Evolutionary conservation across 2,329 filamentous ascomycete species (phyloP), one percentile per base, ranked within the genome.

Genomic region (Cercospora sojina): DNA sequence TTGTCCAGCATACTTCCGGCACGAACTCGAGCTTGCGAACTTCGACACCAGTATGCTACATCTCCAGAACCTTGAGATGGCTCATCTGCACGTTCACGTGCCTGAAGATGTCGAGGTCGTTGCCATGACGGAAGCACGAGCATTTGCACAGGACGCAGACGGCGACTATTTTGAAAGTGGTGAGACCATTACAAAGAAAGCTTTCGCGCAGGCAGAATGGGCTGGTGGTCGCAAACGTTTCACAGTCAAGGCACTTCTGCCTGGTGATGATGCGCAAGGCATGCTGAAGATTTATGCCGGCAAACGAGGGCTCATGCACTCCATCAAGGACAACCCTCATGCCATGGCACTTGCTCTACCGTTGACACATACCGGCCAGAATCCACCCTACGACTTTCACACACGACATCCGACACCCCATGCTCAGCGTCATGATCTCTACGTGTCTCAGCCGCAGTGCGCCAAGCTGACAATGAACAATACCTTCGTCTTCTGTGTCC

Each of bases 361-460:
- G 0, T 88, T 99, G 60, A 86, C 92, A 41, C 95, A 99, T 79
- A 90, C 88, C 0, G 95, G 95, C 67, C 91, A 94, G 73, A 99
- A 99, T 76, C 95, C 95, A 3, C 87, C 91, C 0, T 99, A 97
- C 78, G 92, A 97, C 66, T 99, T 98, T 79, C 85, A 97, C 55
- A 90, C 90, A 43, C 88, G 95, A 4, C 95, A 99, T 77, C 96
- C 96, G 7, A 99, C 95, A 2, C 95, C 95, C 8, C 95, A 99
- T 78, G 95, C 95, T n/a, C 93, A 97, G 76, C 88, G 94, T 49
- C 93, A 99, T 78, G 95, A 99, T 77, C 89, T 99, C 66, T 99
- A 99, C 78, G 91, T 99, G 69, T 91, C 93, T 53, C 95, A 98
- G 76, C 95, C 96, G 1, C 96, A 99, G 79, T 99, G 95, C 77